Evolutionary conservation across 1,284 basidiomycete species (phyloP).

Genomic region (Heterobasidion irregulare): DNA sequence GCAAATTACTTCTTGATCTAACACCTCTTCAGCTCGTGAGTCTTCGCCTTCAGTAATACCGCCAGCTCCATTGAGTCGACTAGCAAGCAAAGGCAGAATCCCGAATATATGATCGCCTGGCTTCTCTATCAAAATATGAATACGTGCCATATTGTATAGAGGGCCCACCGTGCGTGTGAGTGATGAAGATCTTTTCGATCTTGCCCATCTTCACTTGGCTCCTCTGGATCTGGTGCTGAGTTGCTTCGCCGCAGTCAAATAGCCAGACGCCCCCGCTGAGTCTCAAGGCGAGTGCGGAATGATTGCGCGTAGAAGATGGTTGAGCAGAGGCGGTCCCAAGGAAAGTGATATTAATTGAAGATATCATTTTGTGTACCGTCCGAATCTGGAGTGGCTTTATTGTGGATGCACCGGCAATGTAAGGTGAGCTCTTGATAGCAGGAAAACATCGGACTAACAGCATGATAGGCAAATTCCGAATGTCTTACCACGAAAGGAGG

Average conservation of each 20-base stretch:
- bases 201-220: constrained; percentile 67
- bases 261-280: constrained; percentile 68
- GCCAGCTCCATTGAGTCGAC: constrained; percentile 63
- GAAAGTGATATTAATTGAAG: constrained; percentile 54
- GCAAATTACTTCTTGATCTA: constrained; percentile 9
- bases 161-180: constrained; percentile 78
- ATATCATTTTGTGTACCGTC: constrained; percentile 15
- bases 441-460: too few relatives aligned
- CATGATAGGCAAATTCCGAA: too few relatives aligned
- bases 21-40: constrained; percentile 31
- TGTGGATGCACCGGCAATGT: too few relatives aligned
- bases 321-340: constrained; percentile 74
- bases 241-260: constrained; percentile 90
- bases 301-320: constrained; percentile 67
- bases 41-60: constrained; percentile 51
- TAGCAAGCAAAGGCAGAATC: constrained; percentile 64
- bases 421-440: too few relatives aligned
- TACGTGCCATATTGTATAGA: not conserved
- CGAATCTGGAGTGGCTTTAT: not conserved
- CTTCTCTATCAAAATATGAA: not conserved
- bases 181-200: constrained; percentile 85
- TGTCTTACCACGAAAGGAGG: too few relatives aligned
- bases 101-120: constrained; percentile 85
- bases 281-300: constrained; percentile 60
- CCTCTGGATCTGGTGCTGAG: constrained; percentile 75